Conservation (phyloP, 169 alveolate species). For the Babesia divergens region DNA sequence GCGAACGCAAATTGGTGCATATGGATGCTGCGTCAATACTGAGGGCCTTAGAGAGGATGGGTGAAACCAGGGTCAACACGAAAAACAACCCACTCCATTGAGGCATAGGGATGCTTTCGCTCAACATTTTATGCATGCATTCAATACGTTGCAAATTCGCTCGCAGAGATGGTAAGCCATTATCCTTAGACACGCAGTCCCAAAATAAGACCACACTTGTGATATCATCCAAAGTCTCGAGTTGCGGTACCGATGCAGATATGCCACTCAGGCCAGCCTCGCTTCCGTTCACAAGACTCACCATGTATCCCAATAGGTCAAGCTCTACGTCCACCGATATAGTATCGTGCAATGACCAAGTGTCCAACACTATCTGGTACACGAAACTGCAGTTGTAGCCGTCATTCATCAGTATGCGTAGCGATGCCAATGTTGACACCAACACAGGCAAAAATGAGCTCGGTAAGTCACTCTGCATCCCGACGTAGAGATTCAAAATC, state of each 20-base stretch:
- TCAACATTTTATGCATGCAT: conserved; percentile 2
- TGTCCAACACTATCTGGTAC: conserved; percentile 14
- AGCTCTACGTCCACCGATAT: neutral
- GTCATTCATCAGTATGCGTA: conserved; percentile 7
- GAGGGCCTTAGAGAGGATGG: conserved; percentile 1
- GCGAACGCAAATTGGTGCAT: neutral
- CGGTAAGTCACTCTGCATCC: conserved; percentile 26
- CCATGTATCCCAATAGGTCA: conserved; percentile 9
- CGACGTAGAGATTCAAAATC: conserved; percentile 2
- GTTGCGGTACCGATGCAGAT: neutral
- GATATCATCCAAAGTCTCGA: neutral
- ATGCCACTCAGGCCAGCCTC: neutral
- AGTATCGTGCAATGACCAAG: neutral
- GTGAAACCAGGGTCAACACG: conserved; percentile 5
- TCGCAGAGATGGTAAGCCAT: conserved; percentile 19
- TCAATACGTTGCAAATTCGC: conserved; percentile 15
- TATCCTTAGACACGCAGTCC: conserved; percentile 18
- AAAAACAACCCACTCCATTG: conserved; percentile 27
- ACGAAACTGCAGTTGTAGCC: neutral
- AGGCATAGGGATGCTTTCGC: conserved; percentile 1
- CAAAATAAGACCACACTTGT: conserved; percentile 25
- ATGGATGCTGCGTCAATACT: neutral
- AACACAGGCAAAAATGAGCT: conserved; percentile 1
- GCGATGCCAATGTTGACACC: neutral
- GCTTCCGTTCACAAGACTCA: neutral